A percentile compares a stretch with the other conserved stretches of the same genome.
Conservation (phyloP, 2,329 filamentous ascomycete species). For the Hymenoscyphus linearis region DNA sequence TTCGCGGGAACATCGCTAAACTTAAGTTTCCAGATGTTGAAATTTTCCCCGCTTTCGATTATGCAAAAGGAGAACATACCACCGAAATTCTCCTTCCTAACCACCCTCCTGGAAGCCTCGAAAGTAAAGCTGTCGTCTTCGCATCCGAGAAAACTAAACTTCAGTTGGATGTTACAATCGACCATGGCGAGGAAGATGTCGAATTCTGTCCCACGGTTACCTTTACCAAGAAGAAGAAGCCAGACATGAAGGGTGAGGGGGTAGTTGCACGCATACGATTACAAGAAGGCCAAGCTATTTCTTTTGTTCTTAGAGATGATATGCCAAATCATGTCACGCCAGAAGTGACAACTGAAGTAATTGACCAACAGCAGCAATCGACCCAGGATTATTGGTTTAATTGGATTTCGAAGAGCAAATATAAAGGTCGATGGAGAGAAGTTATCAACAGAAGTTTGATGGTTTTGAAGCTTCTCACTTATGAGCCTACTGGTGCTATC, state of each 20-base stretch:
- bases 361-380: conserved; percentile 60
- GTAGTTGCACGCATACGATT: conserved; percentile 56
- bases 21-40: conserved; percentile 49
- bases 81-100: conserved; percentile 48
- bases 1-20: background rate
- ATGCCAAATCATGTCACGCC: conserved; percentile 51
- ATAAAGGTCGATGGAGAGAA: conserved; percentile 68
- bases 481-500: conserved; percentile 73
- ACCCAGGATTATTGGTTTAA: conserved; percentile 69
- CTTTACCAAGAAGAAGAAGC: conserved; percentile 49
- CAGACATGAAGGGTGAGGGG: conserved; percentile 55
- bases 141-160: conserved; percentile 53
- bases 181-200: conserved; percentile 47
- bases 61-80: conserved; percentile 57
- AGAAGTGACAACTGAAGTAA: conserved; percentile 50
- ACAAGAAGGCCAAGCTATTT: conserved; percentile 61
- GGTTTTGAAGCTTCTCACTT: conserved; percentile 71
- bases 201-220: conserved; percentile 46
- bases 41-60: conserved; percentile 68
- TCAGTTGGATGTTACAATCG: conserved; percentile 63
- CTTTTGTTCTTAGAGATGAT: conserved; percentile 63
- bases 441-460: conserved; percentile 66
- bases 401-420: conserved; percentile 66
- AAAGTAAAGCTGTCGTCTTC: conserved; percentile 60
- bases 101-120: conserved; percentile 35